Conservation (phyloP, 2,329 filamentous ascomycete genomes). For the Pyrenochaeta sp. region DNA sequence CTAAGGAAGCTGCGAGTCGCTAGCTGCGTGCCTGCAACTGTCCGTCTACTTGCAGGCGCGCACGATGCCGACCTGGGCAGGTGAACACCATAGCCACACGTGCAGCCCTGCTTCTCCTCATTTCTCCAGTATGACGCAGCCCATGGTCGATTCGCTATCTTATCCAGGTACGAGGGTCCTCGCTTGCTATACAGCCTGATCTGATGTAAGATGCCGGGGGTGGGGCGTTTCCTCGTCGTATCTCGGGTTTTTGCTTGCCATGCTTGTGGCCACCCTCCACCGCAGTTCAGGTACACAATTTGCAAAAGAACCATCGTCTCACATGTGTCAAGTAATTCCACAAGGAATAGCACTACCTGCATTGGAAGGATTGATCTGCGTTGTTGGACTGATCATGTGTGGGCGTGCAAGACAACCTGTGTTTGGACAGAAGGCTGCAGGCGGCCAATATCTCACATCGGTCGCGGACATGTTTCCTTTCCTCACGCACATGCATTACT, state of each 20-base stretch:
- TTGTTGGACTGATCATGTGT: neutral
- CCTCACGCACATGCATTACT: neutral
- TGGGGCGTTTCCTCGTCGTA: neutral
- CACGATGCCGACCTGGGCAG: no score
- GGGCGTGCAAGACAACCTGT: neutral
- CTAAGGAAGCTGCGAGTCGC: no score
- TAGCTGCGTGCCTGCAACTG: no score
- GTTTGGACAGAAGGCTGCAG: neutral
- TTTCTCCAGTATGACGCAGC: neutral
- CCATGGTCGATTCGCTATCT: neutral
- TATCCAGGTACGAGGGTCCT: slow-evolving; percentile 1
- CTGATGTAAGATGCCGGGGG: neutral
- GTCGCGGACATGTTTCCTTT: neutral
- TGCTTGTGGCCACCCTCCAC: neutral
- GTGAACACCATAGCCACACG: neutral
- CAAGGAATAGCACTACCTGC: no score
- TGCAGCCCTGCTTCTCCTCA: neutral
- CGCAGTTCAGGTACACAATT: neutral
- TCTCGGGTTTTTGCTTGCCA: neutral
- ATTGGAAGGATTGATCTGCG: no score
- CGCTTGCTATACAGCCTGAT: neutral
- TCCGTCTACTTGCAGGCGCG: no score
- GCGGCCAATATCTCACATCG: neutral
- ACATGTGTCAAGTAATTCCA: no score
- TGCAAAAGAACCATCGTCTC: no score